Evolutionary conservation across 192 early-diverging fungal genomes (phyloP).

Genomic region (Coemansia sp.): DNA sequence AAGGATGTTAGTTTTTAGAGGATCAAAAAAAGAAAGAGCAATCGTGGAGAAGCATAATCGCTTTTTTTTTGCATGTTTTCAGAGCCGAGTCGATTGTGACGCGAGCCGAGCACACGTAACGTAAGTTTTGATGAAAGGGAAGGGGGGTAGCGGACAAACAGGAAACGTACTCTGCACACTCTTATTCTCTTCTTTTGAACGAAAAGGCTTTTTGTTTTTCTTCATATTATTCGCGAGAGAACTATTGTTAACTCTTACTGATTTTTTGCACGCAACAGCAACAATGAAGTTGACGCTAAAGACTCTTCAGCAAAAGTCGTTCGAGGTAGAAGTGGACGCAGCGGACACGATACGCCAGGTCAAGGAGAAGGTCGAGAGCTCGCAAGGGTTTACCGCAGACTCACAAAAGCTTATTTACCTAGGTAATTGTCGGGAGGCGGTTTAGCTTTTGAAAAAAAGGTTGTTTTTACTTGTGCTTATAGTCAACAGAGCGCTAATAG

Average conservation of each 20-base stretch:
- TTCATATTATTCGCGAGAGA: too few species aligned
- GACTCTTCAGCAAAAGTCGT: conserved; percentile 84
- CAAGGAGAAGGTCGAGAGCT: conserved; percentile 74
- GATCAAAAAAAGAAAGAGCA: neutral
- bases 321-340: conserved; percentile 75
- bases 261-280: neutral
- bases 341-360: conserved; percentile 66
- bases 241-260: too few species aligned
- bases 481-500: too few species aligned
- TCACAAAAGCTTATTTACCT: conserved; percentile 85
- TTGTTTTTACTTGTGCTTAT: too few species aligned
- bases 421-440: conserved; percentile 50
- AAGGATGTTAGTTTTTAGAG: neutral
- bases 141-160: too few species aligned
- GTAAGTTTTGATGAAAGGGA: too few species aligned
- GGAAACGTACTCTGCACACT: too few species aligned
- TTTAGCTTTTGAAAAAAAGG: conserved; percentile 44
- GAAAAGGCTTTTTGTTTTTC: too few species aligned
- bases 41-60: neutral
- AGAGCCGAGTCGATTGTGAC: neutral
- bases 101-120: neutral
- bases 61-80: neutral
- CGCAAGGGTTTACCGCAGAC: conserved; percentile 66
- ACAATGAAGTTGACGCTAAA: conserved; percentile 82
- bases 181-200: too few species aligned